These are phyloP conservation scores for Furcasterigmium sp. DNA, from an alignment of 2,329 filamentous ascomycete species.

Conservation along the genomic window DNA sequence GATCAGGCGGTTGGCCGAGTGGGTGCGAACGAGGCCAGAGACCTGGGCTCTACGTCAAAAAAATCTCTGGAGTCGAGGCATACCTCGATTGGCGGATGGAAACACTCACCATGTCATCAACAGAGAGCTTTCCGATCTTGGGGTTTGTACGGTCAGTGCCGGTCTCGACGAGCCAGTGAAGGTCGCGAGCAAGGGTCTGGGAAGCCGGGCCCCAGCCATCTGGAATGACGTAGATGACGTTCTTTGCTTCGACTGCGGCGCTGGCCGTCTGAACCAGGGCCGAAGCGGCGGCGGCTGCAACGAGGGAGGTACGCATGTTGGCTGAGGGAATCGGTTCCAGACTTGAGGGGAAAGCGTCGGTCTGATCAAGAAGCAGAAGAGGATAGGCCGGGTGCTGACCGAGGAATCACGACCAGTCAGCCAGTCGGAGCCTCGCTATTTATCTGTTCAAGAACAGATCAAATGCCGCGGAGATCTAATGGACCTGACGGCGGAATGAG, in stretches of 20 bases:
- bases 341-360: too few relatives aligned
- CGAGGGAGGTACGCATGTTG: too few relatives aligned
- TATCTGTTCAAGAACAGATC: too few relatives aligned
- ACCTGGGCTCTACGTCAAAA: slow-evolving; percentile 8
- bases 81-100: too few relatives aligned
- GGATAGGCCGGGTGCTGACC: too few relatives aligned
- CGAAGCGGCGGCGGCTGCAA: neutral
- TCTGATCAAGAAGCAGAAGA: too few relatives aligned
- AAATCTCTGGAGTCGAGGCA: neutral
- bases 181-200: slow-evolving; percentile 5
- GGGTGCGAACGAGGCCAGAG: slow-evolving; percentile 9
- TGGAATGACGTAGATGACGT: slow-evolving; percentile 12
- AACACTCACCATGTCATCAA: neutral
- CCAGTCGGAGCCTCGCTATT: too few relatives aligned
- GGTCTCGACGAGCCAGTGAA: slow-evolving; percentile 2
- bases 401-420: too few relatives aligned
- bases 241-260: slow-evolving; percentile 11
- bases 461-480: too few relatives aligned
- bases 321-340: too few relatives aligned
- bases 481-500: too few relatives aligned
- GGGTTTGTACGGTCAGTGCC: slow-evolving; percentile 6
- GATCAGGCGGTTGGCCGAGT: slow-evolving; percentile 24
- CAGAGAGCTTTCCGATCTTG: slow-evolving; percentile 1
- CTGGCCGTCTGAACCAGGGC: slow-evolving; percentile 6
- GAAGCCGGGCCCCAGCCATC: slow-evolving; percentile 11